Base-by-base conservation (phyloP, 176 grass and related monocot genomes). In the Oryza coarctata region DNA sequence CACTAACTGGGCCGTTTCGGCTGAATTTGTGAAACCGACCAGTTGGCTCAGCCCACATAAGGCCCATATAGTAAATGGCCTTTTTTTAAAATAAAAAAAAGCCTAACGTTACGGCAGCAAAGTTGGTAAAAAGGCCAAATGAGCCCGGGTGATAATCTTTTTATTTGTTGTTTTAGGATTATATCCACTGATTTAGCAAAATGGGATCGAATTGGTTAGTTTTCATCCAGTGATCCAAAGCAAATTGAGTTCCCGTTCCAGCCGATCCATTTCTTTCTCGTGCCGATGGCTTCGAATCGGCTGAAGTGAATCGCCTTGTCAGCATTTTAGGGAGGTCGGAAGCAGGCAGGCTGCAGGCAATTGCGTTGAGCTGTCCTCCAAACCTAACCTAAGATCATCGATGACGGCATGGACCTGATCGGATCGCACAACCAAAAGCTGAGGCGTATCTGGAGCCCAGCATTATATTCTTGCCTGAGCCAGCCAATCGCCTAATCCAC, bases 311-410 rank as follows among this genome's bases (percentile, higher is more conserved):
- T 28, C n/a, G 7, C 70, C 3, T 49, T 25, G 71, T 82, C 79
- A 76, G 26, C 29, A 9, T 63, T 61, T 15, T 33, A 35, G 15
- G 50, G 30, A 73, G 57, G 4, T 52, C 47, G 7, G 52, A 26
- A 20, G 6, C 52, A 58, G 45, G 44, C 63, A 62, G 18, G 73
- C 0, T n/a, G 36, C 27, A 17, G 15, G 17, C 31, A n/a, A 45
- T 25, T 26, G 34, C 55, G 35, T 82, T 31, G 86, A 78, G 80
- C 80, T 83, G 73, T 55, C 78, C 33, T 13, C 60, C 74, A 73
- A 67, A 83, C 22, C 44, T 52, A 7, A 23, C 36, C 20, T 1
- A 72, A 7, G 31, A 20, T 55, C 76, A 66, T 26, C 6, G 12
- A 35, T 58, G 74, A 88, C 4, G 74, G 44, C 66, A 71, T 18